Percentiles rank a stretch among this genome's conserved stretches.
These are phyloP conservation scores for Saccharomycopsis oosterbeekiorum DNA, from an alignment of 805 yeast species.

Conservation along the genomic window DNA sequence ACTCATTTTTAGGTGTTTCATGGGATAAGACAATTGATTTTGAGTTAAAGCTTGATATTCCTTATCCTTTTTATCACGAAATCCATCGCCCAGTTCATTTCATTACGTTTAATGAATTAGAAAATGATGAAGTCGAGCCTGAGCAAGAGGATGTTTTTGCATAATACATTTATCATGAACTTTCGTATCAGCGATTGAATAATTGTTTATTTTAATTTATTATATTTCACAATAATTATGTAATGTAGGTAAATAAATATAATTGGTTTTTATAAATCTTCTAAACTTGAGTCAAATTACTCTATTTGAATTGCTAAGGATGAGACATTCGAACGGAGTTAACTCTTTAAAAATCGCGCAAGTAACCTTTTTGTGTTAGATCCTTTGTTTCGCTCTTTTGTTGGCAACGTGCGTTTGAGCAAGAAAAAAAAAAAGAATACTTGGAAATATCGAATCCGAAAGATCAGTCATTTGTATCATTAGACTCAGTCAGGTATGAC, in stretches of 20 bases:
- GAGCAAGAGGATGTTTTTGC: conserved; percentile 58
- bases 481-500: not conserved
- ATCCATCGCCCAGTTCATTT: conserved; percentile 86
- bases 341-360: not conserved
- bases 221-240: not conserved
- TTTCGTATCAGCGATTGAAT: not conserved
- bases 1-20: conserved; percentile 75
- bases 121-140: conserved; percentile 49
- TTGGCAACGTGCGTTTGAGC: not conserved
- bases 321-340: not conserved
- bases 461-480: too few species aligned
- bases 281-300: not conserved
- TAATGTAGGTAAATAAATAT: too few species aligned
- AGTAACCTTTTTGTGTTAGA: not conserved
- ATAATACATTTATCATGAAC: conserved; percentile 20
- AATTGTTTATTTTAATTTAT: not conserved
- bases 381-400: not conserved
- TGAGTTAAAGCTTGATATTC: conserved; percentile 64
- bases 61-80: conserved; percentile 75
- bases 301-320: not conserved
- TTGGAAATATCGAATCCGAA: not conserved
- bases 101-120: conserved; percentile 58
- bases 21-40: conserved; percentile 59
- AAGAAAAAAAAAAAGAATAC: not conserved
- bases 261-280: too few species aligned